Conservation (phyloP, 2,329 filamentous ascomycete genomes). For the Rhinocladiella similis region DNA sequence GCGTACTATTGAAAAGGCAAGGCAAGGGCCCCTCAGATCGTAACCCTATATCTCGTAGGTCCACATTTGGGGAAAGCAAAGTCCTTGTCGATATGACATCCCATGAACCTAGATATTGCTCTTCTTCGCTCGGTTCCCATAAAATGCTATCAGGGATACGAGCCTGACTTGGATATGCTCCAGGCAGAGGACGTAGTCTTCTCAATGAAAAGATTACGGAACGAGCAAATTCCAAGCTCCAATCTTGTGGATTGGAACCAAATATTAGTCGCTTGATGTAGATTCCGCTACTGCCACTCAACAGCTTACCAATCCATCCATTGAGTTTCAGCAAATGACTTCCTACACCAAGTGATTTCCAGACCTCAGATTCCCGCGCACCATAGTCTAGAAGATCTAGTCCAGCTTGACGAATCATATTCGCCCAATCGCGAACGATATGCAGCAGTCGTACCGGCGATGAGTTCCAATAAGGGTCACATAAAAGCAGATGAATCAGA, state of each 20-base stretch:
- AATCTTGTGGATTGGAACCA: constrained; percentile 8
- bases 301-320: too few species aligned
- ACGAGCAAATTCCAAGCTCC: constrained; percentile 1
- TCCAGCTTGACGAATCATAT: constrained; percentile 1
- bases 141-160: background rate
- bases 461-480: background rate
- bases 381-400: constrained; percentile 1
- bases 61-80: background rate
- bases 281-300: background rate
- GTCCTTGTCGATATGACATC: background rate
- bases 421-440: background rate
- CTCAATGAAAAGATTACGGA: background rate
- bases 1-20: background rate
- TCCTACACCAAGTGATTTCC: background rate
- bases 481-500: background rate
- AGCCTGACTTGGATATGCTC: background rate
- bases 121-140: background rate
- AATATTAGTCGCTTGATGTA: constrained; percentile 5
- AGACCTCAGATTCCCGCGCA: constrained; percentile 1
- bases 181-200: background rate
- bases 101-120: background rate
- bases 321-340: background rate
- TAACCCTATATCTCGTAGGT: background rate
- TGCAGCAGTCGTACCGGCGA: background rate
- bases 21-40: background rate